Conservation (phyloP, 139 green algal species). For the Chlorella sp. region DNA sequence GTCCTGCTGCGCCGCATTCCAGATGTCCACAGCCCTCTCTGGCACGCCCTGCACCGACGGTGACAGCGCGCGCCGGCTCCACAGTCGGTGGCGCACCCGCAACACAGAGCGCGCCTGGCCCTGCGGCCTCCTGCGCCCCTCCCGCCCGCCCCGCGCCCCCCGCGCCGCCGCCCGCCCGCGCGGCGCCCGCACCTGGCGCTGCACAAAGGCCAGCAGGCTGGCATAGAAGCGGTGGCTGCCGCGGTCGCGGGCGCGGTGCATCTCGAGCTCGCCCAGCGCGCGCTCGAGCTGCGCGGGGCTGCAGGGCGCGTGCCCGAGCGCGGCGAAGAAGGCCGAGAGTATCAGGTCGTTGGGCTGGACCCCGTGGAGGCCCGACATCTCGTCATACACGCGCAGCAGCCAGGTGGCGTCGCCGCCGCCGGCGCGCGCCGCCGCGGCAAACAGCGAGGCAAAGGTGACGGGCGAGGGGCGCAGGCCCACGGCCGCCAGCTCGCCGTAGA, state of each 20-base stretch:
- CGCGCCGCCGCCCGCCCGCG: too few species aligned
- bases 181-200: too few species aligned
- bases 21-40: constrained; percentile 15
- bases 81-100: too few species aligned
- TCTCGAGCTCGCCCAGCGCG: background rate
- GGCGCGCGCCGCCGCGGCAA: constrained; percentile 28
- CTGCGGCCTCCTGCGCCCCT: too few species aligned
- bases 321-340: constrained; percentile 50
- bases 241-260: background rate
- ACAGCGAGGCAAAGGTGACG: constrained; percentile 47
- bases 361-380: constrained; percentile 5
- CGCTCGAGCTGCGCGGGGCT: constrained; percentile 33
- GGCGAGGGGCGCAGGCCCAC: constrained; percentile 27
- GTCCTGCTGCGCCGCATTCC: constrained; percentile 31
- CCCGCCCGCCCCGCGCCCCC: too few species aligned
- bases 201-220: constrained; percentile 10
- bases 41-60: constrained; percentile 17
- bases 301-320: constrained; percentile 27
- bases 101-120: too few species aligned
- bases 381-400: constrained; percentile 41
- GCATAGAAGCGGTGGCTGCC: constrained; percentile 31
- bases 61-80: too few species aligned
- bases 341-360: constrained; percentile 50
- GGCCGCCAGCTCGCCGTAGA: constrained; percentile 28
- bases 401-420: constrained; percentile 23